Conservation (phyloP, 2,329 filamentous ascomycete species). For the Tolypocladium cylindrosporum region DNA sequence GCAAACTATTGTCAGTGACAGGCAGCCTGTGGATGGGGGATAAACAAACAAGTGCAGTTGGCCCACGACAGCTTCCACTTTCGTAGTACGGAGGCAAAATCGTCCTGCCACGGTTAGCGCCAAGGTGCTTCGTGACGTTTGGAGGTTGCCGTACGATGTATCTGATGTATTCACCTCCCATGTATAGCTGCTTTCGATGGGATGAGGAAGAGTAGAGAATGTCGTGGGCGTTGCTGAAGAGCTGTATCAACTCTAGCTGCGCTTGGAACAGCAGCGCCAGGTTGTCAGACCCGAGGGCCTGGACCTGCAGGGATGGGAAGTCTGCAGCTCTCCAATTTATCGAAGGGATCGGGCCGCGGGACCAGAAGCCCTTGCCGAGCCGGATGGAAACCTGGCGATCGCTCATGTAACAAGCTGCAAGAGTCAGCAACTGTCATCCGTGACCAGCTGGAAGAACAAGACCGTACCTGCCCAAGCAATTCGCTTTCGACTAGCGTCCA, state of each 20-base stretch:
- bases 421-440: not conserved
- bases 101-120: conserved; percentile 32
- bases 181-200: conserved; percentile 58
- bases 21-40: not conserved
- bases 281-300: conserved; percentile 51
- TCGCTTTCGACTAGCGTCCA: conserved; percentile 50
- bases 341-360: conserved; percentile 57
- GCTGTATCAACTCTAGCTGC: conserved; percentile 58
- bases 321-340: conserved; percentile 55
- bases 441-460: not conserved
- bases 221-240: conserved; percentile 66
- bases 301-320: conserved; percentile 55
- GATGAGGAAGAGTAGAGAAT: conserved; percentile 63
- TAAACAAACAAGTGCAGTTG: conserved; percentile 45
- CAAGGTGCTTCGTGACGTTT: too few species aligned
- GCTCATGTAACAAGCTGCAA: conserved; percentile 49
- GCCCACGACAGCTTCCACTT: conserved; percentile 65
- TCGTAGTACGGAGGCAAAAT: conserved; percentile 58
- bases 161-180: conserved; percentile 63
- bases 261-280: conserved; percentile 61
- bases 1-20: not conserved
- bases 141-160: conserved; percentile 37
- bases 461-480: conserved; percentile 53
- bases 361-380: conserved; percentile 66
- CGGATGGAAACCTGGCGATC: conserved; percentile 61